Evolutionary conservation across 2,329 filamentous ascomycete species (phyloP), one percentile per base, ranked within the genome.

Genomic region (Thermothelomyces thermophilus): DNA sequence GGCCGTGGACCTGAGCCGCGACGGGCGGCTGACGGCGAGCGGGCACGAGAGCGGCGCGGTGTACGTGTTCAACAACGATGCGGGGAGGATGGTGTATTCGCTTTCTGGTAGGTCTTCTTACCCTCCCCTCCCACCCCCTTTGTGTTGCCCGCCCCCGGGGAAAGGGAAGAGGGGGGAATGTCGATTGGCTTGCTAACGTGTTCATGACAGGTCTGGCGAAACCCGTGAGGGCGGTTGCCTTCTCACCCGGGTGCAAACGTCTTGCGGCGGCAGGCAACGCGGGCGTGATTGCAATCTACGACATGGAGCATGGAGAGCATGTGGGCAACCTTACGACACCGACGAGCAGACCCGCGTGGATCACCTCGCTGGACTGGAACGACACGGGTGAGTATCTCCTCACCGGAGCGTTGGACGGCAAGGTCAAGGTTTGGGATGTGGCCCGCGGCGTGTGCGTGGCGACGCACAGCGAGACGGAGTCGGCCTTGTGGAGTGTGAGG

Each of bases 11-110:
- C 69, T 97, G 65, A 83, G 80, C 59, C 68, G 72, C 17, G 86
- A 98, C 66, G 91, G 90, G 46, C 83, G 80, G 55, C 86, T 89
- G 66, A 94, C 90, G 26, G 91, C 90, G 3, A 94, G 86, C 46
- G 93, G 93, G 0, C 91, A 98, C 68, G 87, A 95, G 66, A 95
- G 87, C 62, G 93, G 93, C 14, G 84, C 83, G 11, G 80, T 97
- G 55, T 96, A 96, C 70, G 82, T 98, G 54, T 98, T 97, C 75
- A 90, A 90, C 72, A 97, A 95, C 62, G 84, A 90, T 59, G 89
- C 86, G 0, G 87, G 88, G 3, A 81, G 88, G 47, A 80, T 98
- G 60, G 75, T 87, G 11, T 91, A 95, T 68, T 93, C 89, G 7
- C 73, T 98, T 20, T 84, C 88, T 48, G 84, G 87, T 87, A 71